Evolutionary conservation across 768 basidiomycete species (phyloP).

Genomic region (Auricularia heimuer): DNA sequence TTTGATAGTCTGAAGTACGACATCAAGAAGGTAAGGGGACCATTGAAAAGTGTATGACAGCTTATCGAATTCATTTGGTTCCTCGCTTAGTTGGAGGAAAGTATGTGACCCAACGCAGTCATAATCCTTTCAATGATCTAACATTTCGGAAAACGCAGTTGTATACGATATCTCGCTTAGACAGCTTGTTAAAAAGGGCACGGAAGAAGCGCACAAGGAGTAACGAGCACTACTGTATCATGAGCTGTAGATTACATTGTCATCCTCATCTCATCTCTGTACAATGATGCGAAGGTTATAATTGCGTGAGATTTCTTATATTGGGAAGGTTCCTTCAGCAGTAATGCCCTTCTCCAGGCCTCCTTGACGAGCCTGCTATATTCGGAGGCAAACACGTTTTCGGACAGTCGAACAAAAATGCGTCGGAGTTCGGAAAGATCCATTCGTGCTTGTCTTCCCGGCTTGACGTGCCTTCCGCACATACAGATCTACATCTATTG

Average conservation of each 20-base stretch:
- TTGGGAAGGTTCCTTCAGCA: too few species aligned
- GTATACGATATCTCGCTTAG: constrained; percentile 80
- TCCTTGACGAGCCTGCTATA: too few species aligned
- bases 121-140: neutral
- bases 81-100: neutral
- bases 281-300: too few species aligned
- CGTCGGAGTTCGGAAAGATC: neutral
- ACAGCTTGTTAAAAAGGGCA: constrained; percentile 30
- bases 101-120: constrained; percentile 5
- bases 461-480: constrained; percentile 11
- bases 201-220: neutral
- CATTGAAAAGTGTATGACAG: constrained; percentile 23
- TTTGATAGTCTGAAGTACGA: constrained; percentile 82
- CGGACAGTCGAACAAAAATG: neutral
- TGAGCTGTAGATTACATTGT: too few species aligned
- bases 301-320: too few species aligned
- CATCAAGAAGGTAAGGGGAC: constrained; percentile 84
- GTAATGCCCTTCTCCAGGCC: too few species aligned
- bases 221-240: too few species aligned
- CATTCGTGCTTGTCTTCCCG: neutral
- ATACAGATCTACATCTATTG: constrained; percentile 7
- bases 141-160: constrained; percentile 31
- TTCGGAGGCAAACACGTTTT: neutral
- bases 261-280: too few species aligned
- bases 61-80: too few species aligned